Evolutionary conservation across 179 eudicot genomes (phyloP).

Genomic region (Vitellaria paradoxa): DNA sequence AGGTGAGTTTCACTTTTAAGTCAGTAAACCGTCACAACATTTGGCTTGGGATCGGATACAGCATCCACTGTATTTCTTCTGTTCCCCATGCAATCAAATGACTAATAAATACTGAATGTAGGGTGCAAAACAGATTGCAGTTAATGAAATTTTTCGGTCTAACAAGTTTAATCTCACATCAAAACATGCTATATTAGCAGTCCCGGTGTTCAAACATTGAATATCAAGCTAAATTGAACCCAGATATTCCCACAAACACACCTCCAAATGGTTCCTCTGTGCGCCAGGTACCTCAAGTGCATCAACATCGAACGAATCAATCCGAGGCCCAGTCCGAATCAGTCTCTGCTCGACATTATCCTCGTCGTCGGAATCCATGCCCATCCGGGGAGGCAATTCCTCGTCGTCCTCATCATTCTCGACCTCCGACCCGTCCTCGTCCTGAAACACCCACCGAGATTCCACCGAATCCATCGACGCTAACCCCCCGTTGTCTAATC

Average conservation of each 20-base stretch:
- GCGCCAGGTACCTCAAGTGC: constrained; percentile 90
- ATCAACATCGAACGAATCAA: constrained; percentile 91
- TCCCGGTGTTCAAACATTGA: too few relatives aligned
- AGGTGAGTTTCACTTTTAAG: neutral
- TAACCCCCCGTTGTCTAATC: constrained; percentile 37
- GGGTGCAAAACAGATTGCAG: too few relatives aligned
- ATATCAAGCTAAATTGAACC: constrained; percentile 43
- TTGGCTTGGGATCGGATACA: neutral
- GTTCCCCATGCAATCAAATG: neutral
- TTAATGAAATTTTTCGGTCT: neutral
- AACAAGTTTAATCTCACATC: neutral
- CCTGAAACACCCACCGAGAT: constrained; percentile 70
- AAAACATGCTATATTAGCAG: neutral
- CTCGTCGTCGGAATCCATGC: constrained; percentile 61
- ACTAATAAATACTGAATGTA: too few relatives aligned
- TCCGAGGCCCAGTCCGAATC: constrained; percentile 84
- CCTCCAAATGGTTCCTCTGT: constrained; percentile 69
- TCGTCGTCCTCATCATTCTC: constrained; percentile 37
- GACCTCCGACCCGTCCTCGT: constrained; percentile 50
- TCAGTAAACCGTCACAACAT: neutral
- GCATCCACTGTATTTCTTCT: neutral
- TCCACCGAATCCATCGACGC: constrained; percentile 60
- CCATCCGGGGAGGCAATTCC: constrained; percentile 30
- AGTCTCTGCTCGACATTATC: constrained; percentile 56
- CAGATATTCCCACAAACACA: constrained; percentile 11